Conservation (phyloP, 768 basidiomycete species). For the Agaricus bisporus region DNA sequence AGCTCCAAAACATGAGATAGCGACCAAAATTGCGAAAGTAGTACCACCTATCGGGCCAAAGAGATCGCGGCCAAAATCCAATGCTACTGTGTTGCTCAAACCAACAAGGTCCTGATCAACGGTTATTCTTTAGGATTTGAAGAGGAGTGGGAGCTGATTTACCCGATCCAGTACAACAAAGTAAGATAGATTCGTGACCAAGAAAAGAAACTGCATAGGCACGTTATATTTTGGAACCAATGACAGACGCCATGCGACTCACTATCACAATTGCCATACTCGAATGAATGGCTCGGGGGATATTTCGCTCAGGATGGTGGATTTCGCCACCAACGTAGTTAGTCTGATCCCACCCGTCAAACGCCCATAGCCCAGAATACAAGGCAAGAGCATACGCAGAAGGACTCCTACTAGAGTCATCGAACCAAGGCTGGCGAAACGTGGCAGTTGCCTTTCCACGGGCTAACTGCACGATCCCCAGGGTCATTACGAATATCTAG, state of each 20-base stretch:
- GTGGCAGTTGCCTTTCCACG: constrained; percentile 68
- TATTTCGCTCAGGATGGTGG: constrained; percentile 72
- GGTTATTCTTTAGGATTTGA: constrained; percentile 4
- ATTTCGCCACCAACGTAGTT: constrained; percentile 93
- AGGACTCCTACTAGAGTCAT: constrained; percentile 68
- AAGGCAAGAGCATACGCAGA: constrained; percentile 89
- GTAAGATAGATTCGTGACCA: constrained; percentile 83
- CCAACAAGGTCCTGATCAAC: constrained; percentile 49
- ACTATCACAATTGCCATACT: constrained; percentile 84
- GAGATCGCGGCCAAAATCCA: constrained; percentile 86
- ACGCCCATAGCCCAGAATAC: constrained; percentile 94
- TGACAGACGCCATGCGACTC: constrained; percentile 18
- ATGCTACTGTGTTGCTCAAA: constrained; percentile 79
- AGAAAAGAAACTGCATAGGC: constrained; percentile 54
- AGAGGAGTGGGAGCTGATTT: background rate
- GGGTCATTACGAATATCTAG: constrained; percentile 64
- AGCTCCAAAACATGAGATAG: constrained; percentile 93
- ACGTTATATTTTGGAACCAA: background rate
- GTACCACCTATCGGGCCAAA: constrained; percentile 86
- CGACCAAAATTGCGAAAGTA: constrained; percentile 86
- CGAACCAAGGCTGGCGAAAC: constrained; percentile 63
- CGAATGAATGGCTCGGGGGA: constrained; percentile 84
- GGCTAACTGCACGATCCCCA: constrained; percentile 74
- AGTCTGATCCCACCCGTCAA: constrained; percentile 93
- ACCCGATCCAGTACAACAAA: constrained; percentile 90